These are phyloP conservation scores for Umbelopsis sp. DNA, from an alignment of 371 early-diverging fungal genomes.

Conservation along the genomic window DNA sequence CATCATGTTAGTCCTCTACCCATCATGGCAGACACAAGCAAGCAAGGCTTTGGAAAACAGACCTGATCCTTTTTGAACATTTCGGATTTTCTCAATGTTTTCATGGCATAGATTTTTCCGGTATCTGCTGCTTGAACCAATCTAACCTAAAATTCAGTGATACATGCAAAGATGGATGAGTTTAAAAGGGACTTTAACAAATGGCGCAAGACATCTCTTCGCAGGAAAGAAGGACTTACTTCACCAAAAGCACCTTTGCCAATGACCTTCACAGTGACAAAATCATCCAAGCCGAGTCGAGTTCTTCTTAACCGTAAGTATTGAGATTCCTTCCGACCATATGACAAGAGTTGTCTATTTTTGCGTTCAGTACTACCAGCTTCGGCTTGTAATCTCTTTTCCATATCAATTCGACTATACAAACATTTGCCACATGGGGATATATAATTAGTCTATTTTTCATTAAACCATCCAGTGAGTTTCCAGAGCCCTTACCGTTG, in stretches of 20 bases:
- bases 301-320: constrained; percentile 91
- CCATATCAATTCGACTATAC: constrained; percentile 77
- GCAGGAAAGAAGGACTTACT: constrained; percentile 40
- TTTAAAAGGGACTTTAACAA: neutral
- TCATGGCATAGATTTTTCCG: constrained; percentile 98
- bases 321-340: constrained; percentile 92
- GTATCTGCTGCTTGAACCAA: constrained; percentile 95
- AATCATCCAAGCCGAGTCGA: constrained; percentile 92
- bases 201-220: neutral
- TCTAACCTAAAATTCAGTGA: constrained; percentile 65
- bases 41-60: constrained; percentile 15
- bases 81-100: constrained; percentile 92
- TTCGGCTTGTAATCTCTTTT: constrained; percentile 74
- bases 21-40: neutral
- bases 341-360: constrained; percentile 73
- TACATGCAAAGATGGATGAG: neutral
- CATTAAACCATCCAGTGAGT: neutral
- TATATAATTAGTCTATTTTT: neutral
- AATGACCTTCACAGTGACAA: constrained; percentile 97
- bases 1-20: neutral
- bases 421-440: neutral
- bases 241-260: constrained; percentile 99
- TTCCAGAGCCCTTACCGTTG: constrained; percentile 56
- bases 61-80: constrained; percentile 98
- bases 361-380: constrained; percentile 87